Evolutionary conservation across 2,329 filamentous ascomycete genomes (phyloP), one percentile per base, ranked within the genome.

Genomic region (Botrytis sinoallii): DNA sequence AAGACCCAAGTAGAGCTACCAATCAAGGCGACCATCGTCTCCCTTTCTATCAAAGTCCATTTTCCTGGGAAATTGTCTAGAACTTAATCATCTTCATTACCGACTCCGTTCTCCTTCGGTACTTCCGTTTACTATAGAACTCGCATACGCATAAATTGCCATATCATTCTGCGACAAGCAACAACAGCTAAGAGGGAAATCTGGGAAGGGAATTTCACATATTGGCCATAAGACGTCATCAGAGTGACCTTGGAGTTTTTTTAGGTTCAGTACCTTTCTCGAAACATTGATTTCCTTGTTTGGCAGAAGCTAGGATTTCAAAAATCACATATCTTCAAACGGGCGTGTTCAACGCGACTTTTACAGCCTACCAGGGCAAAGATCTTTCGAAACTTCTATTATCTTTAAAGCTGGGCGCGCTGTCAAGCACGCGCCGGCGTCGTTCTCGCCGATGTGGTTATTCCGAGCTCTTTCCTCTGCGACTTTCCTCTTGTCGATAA

Each of bases 401-500:
- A 35, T 74, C 63, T 76, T 72, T 68, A 75, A 78, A 78, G 77
- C 78, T 79, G 77, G 79, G 80, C 79, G 79, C 85, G 84, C 84
- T 83, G 78, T 80, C 82, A 80, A 80, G 85, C 81, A 84, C 84
- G 83, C 83, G 85, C 77, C 82, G 82, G 83, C 84, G 83, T 82
- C 82, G 80, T 80, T 83, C 83, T 85, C 83, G 83, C 85, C 85
- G 84, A 97, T 97, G 93, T 94, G 92, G 92, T 87, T 95, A 83
- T 90, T 95, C 83, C 91, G 92, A 82, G 88, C 92, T 82, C 82
- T 95, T 79, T 93, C 93, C 81, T 93, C 93, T 84, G 87, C 91
- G 81, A 84, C 93, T 84, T 98, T 98, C 85, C 90, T 98, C 79
- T 88, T 95, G 84, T 93, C 93, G 84, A 94, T 98, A 83, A 91